Conservation (phyloP, 2,329 filamentous ascomycete species). For the Dryadomyces quercus-mongolicae region DNA sequence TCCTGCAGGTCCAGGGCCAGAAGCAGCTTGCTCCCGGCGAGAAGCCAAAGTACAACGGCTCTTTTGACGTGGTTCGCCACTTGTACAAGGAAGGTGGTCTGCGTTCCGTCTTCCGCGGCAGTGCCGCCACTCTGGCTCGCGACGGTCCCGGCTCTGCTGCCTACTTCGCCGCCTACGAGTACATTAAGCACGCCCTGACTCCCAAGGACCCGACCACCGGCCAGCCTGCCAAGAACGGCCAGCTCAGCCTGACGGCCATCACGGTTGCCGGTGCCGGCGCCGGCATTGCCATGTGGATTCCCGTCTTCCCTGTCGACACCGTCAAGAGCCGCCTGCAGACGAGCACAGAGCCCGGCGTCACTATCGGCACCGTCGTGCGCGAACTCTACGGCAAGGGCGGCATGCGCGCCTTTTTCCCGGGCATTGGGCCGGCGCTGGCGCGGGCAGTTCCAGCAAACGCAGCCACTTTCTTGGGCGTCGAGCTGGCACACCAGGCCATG, state of each 20-base stretch:
- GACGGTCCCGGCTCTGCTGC: conserved; percentile 88
- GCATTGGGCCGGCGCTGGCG: conserved; percentile 83
- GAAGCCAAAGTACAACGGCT: conserved; percentile 84
- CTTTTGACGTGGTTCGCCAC: conserved; percentile 81
- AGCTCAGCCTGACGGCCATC: conserved; percentile 71
- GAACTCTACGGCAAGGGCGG: conserved; percentile 78
- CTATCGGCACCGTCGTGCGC: conserved; percentile 65
- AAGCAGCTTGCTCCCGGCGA: conserved; percentile 74
- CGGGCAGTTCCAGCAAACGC: conserved; percentile 94
- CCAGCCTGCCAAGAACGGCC: conserved; percentile 47
- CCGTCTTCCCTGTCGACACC: conserved; percentile 94
- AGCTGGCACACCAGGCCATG: conserved; percentile 75
- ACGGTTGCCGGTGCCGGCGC: conserved; percentile 80
- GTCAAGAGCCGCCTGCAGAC: conserved; percentile 92
- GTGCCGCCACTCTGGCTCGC: conserved; percentile 78
- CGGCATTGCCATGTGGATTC: conserved; percentile 98
- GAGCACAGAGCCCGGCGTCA: conserved; percentile 64
- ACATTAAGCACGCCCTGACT: conserved; percentile 78
- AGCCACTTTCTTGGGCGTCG: conserved; percentile 81
- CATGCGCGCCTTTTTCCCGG: conserved; percentile 89
- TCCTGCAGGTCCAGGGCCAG: conserved; percentile 94
- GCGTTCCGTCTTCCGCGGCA: conserved; percentile 84
- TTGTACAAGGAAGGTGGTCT: conserved; percentile 86
- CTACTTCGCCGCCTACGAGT: conserved; percentile 96
- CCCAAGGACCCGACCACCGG: conserved; percentile 66